Percentiles rank a stretch among this genome's conserved stretches.
Evolutionary conservation across 495 filamentous ascomycete species (phyloP).

Genomic region (Schizothecium vesticola): DNA sequence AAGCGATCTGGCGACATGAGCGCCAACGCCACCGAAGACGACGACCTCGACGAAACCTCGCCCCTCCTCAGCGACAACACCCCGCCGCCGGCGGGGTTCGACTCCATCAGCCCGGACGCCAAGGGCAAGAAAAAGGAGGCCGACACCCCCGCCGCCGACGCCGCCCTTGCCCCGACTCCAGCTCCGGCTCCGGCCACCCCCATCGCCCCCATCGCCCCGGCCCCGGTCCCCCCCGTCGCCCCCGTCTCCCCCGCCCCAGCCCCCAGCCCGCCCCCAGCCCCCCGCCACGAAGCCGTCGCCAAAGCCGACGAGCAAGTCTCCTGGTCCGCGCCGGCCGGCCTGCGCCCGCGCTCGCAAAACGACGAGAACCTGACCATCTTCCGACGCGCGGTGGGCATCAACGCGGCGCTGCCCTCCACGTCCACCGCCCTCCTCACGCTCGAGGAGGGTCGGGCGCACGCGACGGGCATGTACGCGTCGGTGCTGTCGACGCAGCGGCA

Average conservation of each 20-base stretch:
- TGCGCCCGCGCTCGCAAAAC: slow-evolving; percentile 34
- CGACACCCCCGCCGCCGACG: not conserved
- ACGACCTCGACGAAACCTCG: not conserved
- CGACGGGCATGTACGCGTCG: slow-evolving; percentile 35
- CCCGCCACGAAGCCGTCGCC: slow-evolving; percentile 1
- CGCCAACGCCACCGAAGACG: not conserved
- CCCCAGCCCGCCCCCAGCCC: slow-evolving; percentile 2
- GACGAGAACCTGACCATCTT: slow-evolving; percentile 44
- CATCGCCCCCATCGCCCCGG: not conserved
- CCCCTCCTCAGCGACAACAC: not conserved
- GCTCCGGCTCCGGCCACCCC: not conserved
- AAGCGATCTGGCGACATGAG: not conserved
- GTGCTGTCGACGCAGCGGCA: slow-evolving; percentile 26
- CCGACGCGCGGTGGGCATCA: slow-evolving; percentile 40
- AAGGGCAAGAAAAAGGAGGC: not conserved
- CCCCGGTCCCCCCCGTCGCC: not conserved
- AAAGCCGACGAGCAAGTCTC: slow-evolving; percentile 23
- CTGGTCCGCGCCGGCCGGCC: slow-evolving; percentile 39
- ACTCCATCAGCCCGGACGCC: slow-evolving; percentile 1
- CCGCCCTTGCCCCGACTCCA: not conserved
- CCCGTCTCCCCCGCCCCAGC: not conserved
- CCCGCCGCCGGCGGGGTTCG: not conserved
- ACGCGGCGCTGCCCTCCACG: slow-evolving; percentile 18
- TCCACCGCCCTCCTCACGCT: slow-evolving; percentile 26
- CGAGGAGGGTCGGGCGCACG: slow-evolving; percentile 35